These are phyloP conservation scores for Melanomma pulvis-pyrius DNA, from an alignment of 495 filamentous ascomycete species.

Conservation along the genomic window DNA sequence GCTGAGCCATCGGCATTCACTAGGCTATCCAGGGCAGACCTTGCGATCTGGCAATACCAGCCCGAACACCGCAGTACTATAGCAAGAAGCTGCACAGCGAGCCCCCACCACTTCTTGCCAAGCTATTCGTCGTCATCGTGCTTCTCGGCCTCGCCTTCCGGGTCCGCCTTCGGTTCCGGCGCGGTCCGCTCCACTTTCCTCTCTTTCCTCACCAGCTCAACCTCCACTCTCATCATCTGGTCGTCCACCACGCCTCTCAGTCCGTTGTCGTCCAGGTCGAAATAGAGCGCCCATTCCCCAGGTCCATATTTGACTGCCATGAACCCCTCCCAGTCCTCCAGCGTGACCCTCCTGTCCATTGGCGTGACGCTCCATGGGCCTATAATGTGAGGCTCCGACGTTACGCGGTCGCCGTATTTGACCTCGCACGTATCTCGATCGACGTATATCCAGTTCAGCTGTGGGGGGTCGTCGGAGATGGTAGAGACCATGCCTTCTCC, in stretches of 20 bases:
- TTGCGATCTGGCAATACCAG: background rate
- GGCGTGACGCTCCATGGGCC: conserved; percentile 62
- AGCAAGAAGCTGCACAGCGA: too few species aligned
- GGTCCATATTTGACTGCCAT: conserved; percentile 51
- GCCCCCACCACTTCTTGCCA: too few species aligned
- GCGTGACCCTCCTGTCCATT: conserved; percentile 57
- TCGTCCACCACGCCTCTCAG: conserved; percentile 44
- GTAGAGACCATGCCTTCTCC: conserved; percentile 48
- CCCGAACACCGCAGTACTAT: too few species aligned
- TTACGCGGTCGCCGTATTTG: conserved; percentile 55
- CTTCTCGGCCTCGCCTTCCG: background rate
- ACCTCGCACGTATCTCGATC: conserved; percentile 60
- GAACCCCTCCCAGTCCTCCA: conserved; percentile 59
- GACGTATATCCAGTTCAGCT: conserved; percentile 66
- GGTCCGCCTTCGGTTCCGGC: background rate
- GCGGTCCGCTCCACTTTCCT: conserved; percentile 42
- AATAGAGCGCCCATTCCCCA: conserved; percentile 53
- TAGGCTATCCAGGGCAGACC: too few species aligned
- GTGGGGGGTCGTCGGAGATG: conserved; percentile 63
- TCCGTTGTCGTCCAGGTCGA: conserved; percentile 52
- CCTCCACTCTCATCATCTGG: conserved; percentile 44
- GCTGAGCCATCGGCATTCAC: too few species aligned
- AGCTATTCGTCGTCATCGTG: background rate
- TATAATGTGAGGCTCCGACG: conserved; percentile 51
- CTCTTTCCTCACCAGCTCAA: conserved; percentile 51